phyloP scores from a whole-genome alignment of 139 green algal species.

The Micromonas commoda region DNA sequence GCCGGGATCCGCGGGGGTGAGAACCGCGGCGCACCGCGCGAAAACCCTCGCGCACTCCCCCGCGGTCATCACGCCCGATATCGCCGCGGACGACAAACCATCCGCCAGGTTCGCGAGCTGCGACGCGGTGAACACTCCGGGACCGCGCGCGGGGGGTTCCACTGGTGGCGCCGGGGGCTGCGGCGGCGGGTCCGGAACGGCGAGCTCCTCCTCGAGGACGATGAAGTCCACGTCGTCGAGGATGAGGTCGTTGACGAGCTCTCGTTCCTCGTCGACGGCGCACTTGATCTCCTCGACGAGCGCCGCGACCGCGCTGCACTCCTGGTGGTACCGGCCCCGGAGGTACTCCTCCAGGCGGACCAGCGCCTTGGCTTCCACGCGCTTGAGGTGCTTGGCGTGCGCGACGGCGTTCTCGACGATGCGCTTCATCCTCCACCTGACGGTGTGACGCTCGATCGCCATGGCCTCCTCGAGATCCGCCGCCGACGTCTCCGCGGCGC shows the following conservation, averaged over 20 bases:
- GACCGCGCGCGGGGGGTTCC: no score
- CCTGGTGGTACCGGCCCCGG: constrained; percentile 45
- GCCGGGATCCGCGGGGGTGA: no score
- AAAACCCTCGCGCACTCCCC: constrained; percentile 32
- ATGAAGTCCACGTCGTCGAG: constrained; percentile 10
- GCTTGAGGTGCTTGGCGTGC: background rate
- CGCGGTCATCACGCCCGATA: constrained; percentile 41
- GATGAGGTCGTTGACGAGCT: constrained; percentile 50
- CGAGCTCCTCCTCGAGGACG: background rate
- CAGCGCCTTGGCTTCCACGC: background rate
- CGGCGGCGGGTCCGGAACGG: constrained; percentile 27
- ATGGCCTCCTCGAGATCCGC: background rate
- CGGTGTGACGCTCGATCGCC: background rate
- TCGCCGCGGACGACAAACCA: constrained; percentile 22
- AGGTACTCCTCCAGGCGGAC: constrained; percentile 44
- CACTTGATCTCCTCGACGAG: constrained; percentile 45
- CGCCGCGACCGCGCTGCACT: constrained; percentile 63
- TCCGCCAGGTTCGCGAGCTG: constrained; percentile 45
- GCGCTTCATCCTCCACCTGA: background rate
- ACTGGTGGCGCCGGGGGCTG: no score
- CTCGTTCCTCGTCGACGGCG: constrained; percentile 43
- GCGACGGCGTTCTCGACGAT: background rate
- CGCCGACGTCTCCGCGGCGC: no score
- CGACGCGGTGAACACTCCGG: background rate
- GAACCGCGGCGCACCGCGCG: constrained; percentile 32